Percentiles rank a stretch among this genome's conserved stretches.
Evolutionary conservation across 2,329 filamentous ascomycete genomes (phyloP).

Genomic region (Paraphaeosphaeria sporulosa): DNA sequence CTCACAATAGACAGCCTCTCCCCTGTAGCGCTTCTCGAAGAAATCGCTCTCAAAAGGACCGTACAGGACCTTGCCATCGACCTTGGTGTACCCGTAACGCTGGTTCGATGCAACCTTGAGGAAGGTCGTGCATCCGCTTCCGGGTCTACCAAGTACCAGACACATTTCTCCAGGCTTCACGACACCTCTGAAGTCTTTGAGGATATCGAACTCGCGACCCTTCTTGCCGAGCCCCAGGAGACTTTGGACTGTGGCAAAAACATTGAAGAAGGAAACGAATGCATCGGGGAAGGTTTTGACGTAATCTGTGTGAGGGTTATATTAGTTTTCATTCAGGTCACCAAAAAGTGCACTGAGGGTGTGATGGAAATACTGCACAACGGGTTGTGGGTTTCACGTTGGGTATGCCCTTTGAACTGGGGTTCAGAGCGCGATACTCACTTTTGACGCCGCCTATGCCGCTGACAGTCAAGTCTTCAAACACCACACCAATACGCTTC

Average conservation of each 20-base stretch:
- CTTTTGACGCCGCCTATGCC: conserved; percentile 78
- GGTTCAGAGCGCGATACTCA: conserved; percentile 57
- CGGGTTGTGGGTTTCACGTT: not conserved
- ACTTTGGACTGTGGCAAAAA: conserved; percentile 69
- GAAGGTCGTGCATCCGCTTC: conserved; percentile 64
- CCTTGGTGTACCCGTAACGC: conserved; percentile 65
- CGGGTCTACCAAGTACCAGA: conserved; percentile 79
- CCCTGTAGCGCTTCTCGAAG: conserved; percentile 75
- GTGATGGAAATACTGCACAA: conserved; percentile 6
- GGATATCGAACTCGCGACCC: conserved; percentile 74
- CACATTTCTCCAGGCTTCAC: conserved; percentile 82
- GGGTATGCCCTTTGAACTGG: not conserved
- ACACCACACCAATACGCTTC: conserved; percentile 76
- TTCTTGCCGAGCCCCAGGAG: conserved; percentile 72
- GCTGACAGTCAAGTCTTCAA: conserved; percentile 78
- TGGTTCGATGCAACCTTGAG: conserved; percentile 64
- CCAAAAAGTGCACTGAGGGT: conserved; percentile 21
- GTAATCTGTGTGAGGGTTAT: conserved; percentile 2
- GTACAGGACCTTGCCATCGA: conserved; percentile 77
- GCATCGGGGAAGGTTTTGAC: conserved; percentile 77
- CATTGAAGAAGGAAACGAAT: conserved; percentile 78
- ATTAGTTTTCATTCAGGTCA: conserved; percentile 20
- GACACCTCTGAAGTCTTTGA: conserved; percentile 72
- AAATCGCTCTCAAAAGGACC: conserved; percentile 75
- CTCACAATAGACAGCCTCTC: conserved; percentile 85